Base-by-base conservation (phyloP, 108 stramenopile species). In the Fragilaria crotonensis region DNA sequence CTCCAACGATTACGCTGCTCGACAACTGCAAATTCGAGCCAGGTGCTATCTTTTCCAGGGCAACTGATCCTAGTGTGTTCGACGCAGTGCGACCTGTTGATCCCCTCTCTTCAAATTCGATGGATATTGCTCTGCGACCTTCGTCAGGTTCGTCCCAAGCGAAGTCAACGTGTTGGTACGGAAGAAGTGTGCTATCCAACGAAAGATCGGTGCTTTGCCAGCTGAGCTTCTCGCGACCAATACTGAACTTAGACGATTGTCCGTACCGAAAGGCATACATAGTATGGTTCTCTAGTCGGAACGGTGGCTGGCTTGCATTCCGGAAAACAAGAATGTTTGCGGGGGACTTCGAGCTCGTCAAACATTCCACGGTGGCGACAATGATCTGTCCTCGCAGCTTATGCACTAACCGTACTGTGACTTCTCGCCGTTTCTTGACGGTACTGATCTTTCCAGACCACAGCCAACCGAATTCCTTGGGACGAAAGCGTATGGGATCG, bases 81-180 rank as follows among this genome's bases (percentile, higher is more conserved):
- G 36, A 41, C 14, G 7, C 36, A 41, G 36, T 41, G 14, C 11
- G 7, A 11, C 36, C 36, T 41, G 11, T 41, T 7, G 14, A 41
- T 11, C 50, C 52, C 23, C 60, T 55, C 21, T 72, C 70, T 33
- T 68, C 59, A 4, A 61, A 29, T 28, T 66, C 68, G 27, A 78
- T 21, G 14, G 53, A 18, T 2, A 82, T 33, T 14, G 62, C 60
- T 53, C 71, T 45, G 25, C 67, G 25, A 21, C 47, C 48, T 9
- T 45, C 30, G 29, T 85, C 84, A 47, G 78, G 78, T 45, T 79
- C 69, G 45, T 85, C 80, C 84, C 84, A 85, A 14, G 84, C 80
- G 59, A 79, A 85, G 11, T 70, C 61, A 31, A 63, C 71, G 41
- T 63, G 64, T 55, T 85, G 80, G 55, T 81, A 85, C 22, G 80